These are phyloP conservation scores for Monosporozyma aerobia DNA, from an alignment of 805 yeast genomes.

Conservation along the genomic window DNA sequence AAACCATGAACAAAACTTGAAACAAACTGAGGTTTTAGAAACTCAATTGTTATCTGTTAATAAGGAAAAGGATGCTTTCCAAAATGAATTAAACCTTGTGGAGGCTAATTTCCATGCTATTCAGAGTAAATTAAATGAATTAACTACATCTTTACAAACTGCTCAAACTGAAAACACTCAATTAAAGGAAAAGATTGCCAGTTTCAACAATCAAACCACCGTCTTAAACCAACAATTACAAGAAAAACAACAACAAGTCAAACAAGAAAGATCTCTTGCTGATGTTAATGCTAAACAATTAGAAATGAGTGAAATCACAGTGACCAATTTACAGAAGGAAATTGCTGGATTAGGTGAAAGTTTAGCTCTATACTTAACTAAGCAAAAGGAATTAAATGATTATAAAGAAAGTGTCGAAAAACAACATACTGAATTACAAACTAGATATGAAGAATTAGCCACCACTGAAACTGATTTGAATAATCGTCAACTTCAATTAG, in stretches of 20 bases:
- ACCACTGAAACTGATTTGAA: constrained; percentile 30
- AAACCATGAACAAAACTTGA: constrained; percentile 70
- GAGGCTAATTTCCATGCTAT: constrained; percentile 73
- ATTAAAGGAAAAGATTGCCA: constrained; percentile 60
- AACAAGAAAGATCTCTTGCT: constrained; percentile 52
- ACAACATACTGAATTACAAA: constrained; percentile 30
- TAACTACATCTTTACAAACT: constrained; percentile 51
- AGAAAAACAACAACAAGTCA: constrained; percentile 42
- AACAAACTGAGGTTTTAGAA: constrained; percentile 67
- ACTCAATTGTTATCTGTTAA: constrained; percentile 47
- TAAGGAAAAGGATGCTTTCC: constrained; percentile 57
- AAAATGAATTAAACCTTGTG: constrained; percentile 62
- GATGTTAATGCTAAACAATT: constrained; percentile 65
- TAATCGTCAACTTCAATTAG: constrained; percentile 30
- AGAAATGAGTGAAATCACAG: constrained; percentile 48
- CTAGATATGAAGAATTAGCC: constrained; percentile 26
- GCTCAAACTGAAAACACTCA: constrained; percentile 59
- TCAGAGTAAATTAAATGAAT: constrained; percentile 51
- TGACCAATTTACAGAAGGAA: constrained; percentile 36
- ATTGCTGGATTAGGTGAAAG: constrained; percentile 29
- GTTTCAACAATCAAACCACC: constrained; percentile 55
- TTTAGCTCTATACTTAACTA: constrained; percentile 17
- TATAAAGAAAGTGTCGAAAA: constrained; percentile 33
- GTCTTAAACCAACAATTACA: constrained; percentile 50
- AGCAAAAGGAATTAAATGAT: constrained; percentile 31